Evolutionary conservation across 345 rosid genomes (phyloP), one percentile per base, ranked within the genome.

Genomic region (Salix brachista): DNA sequence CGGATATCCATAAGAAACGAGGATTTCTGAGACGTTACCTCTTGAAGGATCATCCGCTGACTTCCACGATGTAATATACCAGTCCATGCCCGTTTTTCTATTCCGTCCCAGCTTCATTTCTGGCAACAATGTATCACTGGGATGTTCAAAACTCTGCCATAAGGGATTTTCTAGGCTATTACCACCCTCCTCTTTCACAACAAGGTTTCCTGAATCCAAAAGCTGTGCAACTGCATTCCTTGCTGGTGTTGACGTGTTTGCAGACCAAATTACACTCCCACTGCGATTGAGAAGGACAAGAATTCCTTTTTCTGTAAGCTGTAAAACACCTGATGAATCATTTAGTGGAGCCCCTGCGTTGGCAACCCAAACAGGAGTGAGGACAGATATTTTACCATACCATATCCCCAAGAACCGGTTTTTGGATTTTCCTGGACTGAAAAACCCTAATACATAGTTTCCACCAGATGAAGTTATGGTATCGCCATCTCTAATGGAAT

Each of bases 1-100:
- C 12, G 87, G 81, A 62, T 82, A 83, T 17, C 79, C 86, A 69
- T 52, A 68, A 2, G 74, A 44, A 34, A 82, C 78, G 0, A 84
- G 23, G 46, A 3, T 32, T 21, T 25, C 21, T 17, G 77, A 18
- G 65, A 66, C 77, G 10, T 82, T 73, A 3, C 89, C 90, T 3
- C 79, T 73, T 0, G 89, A 84, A 36, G 89, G 89, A 81, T 86
- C 78, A 1, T 50, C 41, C 6, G 13, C 11, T 64, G 79, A 75
- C 71, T 72, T 87, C 90, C 89, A 86, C 6, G 89, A 88, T 23
- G 79, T 81, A 36, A 85, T 44, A 11, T 23, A 39, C 48, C 70
- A 0, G 3, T 36, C 25, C 44, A 19, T 1, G 42, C 70, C 70
- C 17, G 70, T 67, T 9, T 19, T 36, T 2, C 19, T 28, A 19